Percentiles rank a stretch among this genome's conserved stretches.
phyloP scores from a whole-genome alignment of 1,139 yeast genomes.

The Suhomyces bolitotheri region DNA sequence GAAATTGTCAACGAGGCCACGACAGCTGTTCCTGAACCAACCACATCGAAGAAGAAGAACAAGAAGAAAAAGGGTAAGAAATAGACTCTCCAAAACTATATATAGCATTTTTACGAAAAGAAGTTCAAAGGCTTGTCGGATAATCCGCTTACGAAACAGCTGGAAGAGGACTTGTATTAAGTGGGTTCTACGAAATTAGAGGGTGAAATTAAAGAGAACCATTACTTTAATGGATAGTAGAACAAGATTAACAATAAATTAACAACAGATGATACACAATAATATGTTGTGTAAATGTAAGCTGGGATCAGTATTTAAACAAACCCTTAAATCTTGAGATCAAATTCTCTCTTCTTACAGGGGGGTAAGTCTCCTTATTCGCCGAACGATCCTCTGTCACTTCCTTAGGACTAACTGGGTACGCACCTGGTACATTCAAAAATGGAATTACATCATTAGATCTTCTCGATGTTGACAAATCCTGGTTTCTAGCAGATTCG shows the following conservation, averaged over 20 bases:
- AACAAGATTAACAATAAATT: constrained; percentile 1
- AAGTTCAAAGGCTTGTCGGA: neutral
- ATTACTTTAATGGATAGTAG: constrained; percentile 1
- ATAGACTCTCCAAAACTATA: no score
- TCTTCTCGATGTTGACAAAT: no score
- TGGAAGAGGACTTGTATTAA: neutral
- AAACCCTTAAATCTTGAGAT: constrained; percentile 37
- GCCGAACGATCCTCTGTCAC: constrained; percentile 5
- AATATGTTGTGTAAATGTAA: no score
- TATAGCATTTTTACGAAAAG: neutral
- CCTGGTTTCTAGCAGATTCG: constrained; percentile 7
- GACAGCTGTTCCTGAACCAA: constrained; percentile 7
- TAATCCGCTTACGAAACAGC: neutral
- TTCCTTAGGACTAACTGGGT: constrained; percentile 20
- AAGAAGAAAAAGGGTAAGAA: constrained; percentile 18
- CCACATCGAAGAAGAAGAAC: constrained; percentile 15
- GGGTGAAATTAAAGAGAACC: constrained; percentile 1
- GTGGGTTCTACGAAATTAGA: neutral
- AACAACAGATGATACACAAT: no score
- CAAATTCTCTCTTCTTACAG: constrained; percentile 30
- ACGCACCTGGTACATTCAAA: constrained; percentile 27
- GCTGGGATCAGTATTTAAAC: constrained; percentile 26
- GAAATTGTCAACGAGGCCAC: constrained; percentile 11
- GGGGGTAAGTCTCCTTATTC: constrained; percentile 4
- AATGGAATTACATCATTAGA: constrained; percentile 9